These are phyloP conservation scores for Cephalotrichum gorgonifer DNA, from an alignment of 2,329 filamentous ascomycete genomes.

Conservation along the genomic window DNA sequence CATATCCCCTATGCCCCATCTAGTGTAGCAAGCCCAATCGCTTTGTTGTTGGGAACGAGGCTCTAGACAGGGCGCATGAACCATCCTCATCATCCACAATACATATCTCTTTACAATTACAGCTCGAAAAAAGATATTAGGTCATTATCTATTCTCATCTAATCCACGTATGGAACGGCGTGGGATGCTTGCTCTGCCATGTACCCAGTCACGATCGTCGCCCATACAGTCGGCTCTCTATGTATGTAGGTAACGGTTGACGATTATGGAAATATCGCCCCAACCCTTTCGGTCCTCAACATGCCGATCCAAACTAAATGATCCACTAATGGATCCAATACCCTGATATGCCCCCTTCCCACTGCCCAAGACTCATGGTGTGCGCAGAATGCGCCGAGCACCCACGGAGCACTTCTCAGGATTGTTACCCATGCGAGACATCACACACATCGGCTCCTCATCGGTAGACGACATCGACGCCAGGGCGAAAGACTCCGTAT, in stretches of 20 bases:
- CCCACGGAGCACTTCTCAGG: conserved; percentile 1
- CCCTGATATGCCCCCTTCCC: no score
- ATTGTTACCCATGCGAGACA: conserved; percentile 32
- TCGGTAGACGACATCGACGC: conserved; percentile 82
- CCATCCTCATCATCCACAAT: no score
- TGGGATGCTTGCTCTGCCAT: neutral
- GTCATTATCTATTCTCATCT: neutral
- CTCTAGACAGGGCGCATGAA: no score
- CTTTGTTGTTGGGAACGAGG: no score
- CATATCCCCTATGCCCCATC: no score
- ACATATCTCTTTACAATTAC: neutral
- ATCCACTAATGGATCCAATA: no score
- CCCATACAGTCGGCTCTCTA: neutral
- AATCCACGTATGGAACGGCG: neutral
- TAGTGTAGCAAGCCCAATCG: no score
- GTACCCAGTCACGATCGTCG: neutral
- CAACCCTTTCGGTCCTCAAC: neutral
- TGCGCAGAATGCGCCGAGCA: neutral
- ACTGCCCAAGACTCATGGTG: neutral
- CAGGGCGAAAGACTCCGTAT: conserved; percentile 80
- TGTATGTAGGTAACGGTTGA: no score
- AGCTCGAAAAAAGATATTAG: neutral
- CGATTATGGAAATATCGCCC: no score
- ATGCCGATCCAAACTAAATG: neutral
- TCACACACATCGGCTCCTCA: conserved; percentile 64